Percentiles rank a stretch among this genome's conserved stretches.
Conservation (phyloP, 768 basidiomycete genomes). For the Russula compacta region DNA sequence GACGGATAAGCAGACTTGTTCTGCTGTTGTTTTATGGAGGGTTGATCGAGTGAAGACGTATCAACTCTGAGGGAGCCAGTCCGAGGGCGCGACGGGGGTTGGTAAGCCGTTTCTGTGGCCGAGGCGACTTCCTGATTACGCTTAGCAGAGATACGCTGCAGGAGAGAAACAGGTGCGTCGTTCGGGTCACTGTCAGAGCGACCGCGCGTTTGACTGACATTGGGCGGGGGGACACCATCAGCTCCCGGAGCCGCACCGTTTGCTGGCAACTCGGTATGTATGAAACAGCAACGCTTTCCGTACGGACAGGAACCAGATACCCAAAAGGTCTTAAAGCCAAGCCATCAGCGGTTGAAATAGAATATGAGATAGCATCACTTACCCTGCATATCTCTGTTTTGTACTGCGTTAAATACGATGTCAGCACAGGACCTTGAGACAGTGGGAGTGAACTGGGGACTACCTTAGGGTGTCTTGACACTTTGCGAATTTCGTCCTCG, state of each 20-base stretch:
- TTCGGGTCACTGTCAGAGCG: conserved; percentile 72
- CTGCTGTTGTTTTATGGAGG: conserved; percentile 51
- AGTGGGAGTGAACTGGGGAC: conserved; percentile 15
- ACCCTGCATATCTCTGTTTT: conserved; percentile 93
- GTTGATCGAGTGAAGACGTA: conserved; percentile 48
- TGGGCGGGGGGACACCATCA: conserved; percentile 44
- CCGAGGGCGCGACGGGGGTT: conserved; percentile 47
- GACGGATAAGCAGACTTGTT: conserved; percentile 82
- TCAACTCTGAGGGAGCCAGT: conserved; percentile 67
- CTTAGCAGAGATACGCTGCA: conserved; percentile 68
- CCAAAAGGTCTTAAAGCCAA: conserved; percentile 68
- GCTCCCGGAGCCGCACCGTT: conserved; percentile 49
- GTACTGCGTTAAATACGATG: conserved; percentile 41
- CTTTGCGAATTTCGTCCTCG: conserved; percentile 75
- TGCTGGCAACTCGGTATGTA: conserved; percentile 76
- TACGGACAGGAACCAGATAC: conserved; percentile 90
- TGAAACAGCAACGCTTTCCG: conserved; percentile 89
- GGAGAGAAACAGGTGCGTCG: conserved; percentile 62
- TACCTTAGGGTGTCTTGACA: conserved; percentile 86
- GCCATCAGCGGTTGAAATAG: conserved; percentile 9
- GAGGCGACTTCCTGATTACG: conserved; percentile 40
- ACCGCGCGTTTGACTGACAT: conserved; percentile 41
- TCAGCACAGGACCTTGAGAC: neutral
- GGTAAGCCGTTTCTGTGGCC: conserved; percentile 35
- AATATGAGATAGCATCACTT: conserved; percentile 23